Base-by-base conservation (phyloP, 2,329 filamentous ascomycete species). In the Alternaria sp. region DNA sequence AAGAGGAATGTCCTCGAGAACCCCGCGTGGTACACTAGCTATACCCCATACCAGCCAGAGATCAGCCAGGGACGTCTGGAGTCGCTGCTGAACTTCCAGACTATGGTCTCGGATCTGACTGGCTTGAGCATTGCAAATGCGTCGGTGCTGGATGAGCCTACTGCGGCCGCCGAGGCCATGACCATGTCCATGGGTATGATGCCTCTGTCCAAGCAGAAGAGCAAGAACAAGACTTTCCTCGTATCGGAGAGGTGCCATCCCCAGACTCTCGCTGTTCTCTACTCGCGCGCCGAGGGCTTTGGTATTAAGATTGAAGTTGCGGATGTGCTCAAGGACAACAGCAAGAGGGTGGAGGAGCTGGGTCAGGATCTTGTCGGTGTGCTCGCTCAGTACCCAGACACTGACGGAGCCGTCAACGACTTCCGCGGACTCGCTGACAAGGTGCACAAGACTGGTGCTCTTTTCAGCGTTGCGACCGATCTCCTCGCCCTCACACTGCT, bases 11-110 rank as follows among this genome's bases (percentile, higher is more conserved):
- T 98, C 5, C 84, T 98, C 62, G 94, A 98, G 85, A 95, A 92
- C 79, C 95, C 95, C 6, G 94, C 90, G 10, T 98, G 95, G 95
- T 98, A 98, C 80, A 98, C 95, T 44, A 97, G 94, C 82, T 97
- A 98, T 81, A 97, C 95, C 0, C 95, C 95, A 15, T 98, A 97
- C 82, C 95, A 98, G 83, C 92, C 95, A 3, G 95, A 98, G 83
- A 97, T 98, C 84, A 97, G 94, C 79, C 95, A 98, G 82, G 95
- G 95, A 37, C 90, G 95, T 59, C 82, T 98, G 66, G 93, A 97
- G 85, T 97, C 93, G 6, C 84, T 98, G 58, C 85, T 98, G 67
- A 98, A 98, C 85, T 98, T 94, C 84, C 95, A 98, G 84, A 98
- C 95, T 18, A 86, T 98, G 84, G 91, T 97, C 9, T 89, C 90